Evolutionary conservation across 768 basidiomycete genomes (phyloP).

Genomic region (Termitomyces sp.): DNA sequence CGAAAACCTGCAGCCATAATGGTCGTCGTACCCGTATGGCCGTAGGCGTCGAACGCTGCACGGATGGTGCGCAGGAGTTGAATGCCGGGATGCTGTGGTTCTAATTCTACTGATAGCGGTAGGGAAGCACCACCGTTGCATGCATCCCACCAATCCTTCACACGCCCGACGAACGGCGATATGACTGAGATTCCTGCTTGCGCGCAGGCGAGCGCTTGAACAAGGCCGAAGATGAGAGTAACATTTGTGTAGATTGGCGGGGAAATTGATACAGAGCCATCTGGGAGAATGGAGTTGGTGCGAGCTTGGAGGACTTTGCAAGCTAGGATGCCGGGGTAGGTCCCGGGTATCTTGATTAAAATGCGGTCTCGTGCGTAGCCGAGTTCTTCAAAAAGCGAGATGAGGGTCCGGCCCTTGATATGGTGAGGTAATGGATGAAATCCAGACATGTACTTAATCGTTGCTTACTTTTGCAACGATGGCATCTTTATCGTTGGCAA

Average conservation of each 20-base stretch:
- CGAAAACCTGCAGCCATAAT: constrained; percentile 32
- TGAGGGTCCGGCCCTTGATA: constrained; percentile 19
- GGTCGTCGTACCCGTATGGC: constrained; percentile 20
- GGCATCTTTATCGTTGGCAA: constrained; percentile 21
- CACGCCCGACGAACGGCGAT: constrained; percentile 32
- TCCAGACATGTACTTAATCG: no score
- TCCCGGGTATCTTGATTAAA: constrained; percentile 31
- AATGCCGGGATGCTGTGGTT: constrained; percentile 26
- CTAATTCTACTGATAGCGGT: background rate
- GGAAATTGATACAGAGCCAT: no score
- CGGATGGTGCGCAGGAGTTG: constrained; percentile 24
- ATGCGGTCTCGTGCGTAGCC: constrained; percentile 22
- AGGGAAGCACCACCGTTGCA: background rate
- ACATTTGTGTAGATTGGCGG: constrained; percentile 27
- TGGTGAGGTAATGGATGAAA: no score
- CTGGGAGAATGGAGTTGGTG: background rate
- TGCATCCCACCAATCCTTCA: constrained; percentile 32
- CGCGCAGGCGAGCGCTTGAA: constrained; percentile 30
- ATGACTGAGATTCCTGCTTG: constrained; percentile 28
- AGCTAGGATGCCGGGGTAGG: constrained; percentile 26
- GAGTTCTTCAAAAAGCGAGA: constrained; percentile 23
- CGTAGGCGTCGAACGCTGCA: constrained; percentile 17
- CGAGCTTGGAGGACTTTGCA: constrained; percentile 22
- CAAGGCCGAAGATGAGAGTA: constrained; percentile 28
- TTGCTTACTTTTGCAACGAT: constrained; percentile 21